Base-by-base conservation (phyloP, 768 basidiomycete species). In the Boletus rubroflammeus region DNA sequence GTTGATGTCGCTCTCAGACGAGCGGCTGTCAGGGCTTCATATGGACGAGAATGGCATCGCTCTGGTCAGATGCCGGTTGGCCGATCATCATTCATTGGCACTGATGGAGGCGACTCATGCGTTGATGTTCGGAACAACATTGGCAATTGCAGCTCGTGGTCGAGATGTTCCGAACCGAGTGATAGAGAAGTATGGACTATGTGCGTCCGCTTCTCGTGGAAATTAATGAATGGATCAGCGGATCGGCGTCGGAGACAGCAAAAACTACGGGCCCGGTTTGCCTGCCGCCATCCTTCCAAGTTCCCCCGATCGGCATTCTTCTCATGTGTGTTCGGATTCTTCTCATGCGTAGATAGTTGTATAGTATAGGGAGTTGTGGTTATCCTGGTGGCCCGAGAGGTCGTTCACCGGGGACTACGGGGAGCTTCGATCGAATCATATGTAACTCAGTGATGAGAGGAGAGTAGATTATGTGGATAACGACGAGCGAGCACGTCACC, bases 381-480 rank as follows among this genome's bases (percentile, higher is more conserved):
- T 28, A 31, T 32, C 14, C 8, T 46, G 45, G 29, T 19, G 11
- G 44, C 6, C n/a, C 1, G 28, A 29, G 28, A 21, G 17, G 13
- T 25, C 3, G 23, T 4, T 15, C 25, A 15, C 28, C 41, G 1
- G 35, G n/a, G 29, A 28, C 26, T 14, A 15, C 26, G n/a, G 17
- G 6, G 23, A 38, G 31, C 5, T 34, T 45, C 39, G 2, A 17
- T 38, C 1, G 8, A 31, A 54, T 44, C 29, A 31, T 11, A 10
- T 23, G 21, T 28, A 31, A 44, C 31, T 26, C 2, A 21, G 34
- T 35, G 26, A 15, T 43, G 55, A 57, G 55, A 14, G 32, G 47
- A 26, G 42, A 40, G 47, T 0, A 26, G 32, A 51, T 57, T 51
- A 58, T 36, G 51, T 26, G 31, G 36, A 51, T 35, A 57, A 51